Evolutionary conservation across 257 asterid genomes (phyloP), one percentile per base, ranked within the genome.

Genomic region (Nicotiana sylvestris): DNA sequence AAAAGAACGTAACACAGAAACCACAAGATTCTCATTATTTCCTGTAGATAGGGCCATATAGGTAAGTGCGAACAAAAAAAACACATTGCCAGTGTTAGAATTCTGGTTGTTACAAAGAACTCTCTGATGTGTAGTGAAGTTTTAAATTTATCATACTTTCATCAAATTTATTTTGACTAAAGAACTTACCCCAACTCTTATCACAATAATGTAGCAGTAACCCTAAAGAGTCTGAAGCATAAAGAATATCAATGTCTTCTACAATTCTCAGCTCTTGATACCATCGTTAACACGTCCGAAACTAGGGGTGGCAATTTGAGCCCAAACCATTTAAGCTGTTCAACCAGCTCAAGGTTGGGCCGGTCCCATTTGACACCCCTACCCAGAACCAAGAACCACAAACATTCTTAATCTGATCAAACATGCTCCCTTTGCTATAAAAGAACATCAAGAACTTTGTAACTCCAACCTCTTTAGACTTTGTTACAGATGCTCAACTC

Each of bases 401-500:
- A 49, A 49, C 39, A 74, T 49, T 74, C 80, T 74, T 25, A 16
- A 74, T 49, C 80, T 49, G 62, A 74, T 49, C 79, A 72, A 53
- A 74, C 80, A 27, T 15, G 29, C 43, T 25, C 68, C 35, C 35
- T 30, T 51, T 8, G 64, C 80, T 51, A 51, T 4, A 76, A 21
- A 15, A 51, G 80, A n/a, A 29, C 80, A 27, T 51, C 46, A n/a
- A 16, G 9, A 51, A 76, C 80, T 46, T 60, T 51, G 64, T 29
- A 76, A 49, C 64, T 51, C 80, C 46, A 17, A 27, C 46, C 17
- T 15, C 64, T 35, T 35, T 35, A 51, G 30, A 15, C 16, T 27
- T 4, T 27, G 80, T 49, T 76, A 25, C 46, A 51, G 64, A 51
- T 51, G 39, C 62, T 25, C 61, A 74, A 74, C 39, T 49, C 29